These are phyloP conservation scores for Cupressus sempervirens DNA, from an alignment of 75 land plant genomes.

Conservation along the genomic window DNA sequence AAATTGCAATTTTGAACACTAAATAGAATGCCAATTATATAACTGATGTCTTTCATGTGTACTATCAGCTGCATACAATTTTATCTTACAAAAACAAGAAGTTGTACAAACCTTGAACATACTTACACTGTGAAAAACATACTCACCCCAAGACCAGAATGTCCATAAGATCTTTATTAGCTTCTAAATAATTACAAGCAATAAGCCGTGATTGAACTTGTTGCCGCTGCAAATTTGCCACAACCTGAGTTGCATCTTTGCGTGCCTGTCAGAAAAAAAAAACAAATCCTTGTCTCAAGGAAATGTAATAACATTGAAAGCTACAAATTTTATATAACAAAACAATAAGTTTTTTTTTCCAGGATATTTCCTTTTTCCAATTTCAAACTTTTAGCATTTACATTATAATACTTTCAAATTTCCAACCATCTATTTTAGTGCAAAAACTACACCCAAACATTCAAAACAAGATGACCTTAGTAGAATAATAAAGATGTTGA, in stretches of 20 bases:
- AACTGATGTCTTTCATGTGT: neutral
- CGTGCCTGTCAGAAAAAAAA: slow-evolving; percentile 52
- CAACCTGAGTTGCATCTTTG: slow-evolving; percentile 82
- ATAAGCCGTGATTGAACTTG: slow-evolving; percentile 73
- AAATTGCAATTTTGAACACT: neutral
- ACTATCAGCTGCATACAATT: neutral
- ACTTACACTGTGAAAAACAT: neutral
- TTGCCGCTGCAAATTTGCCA: slow-evolving; percentile 91
- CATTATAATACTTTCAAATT: neutral
- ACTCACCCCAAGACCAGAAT: slow-evolving; percentile 60
- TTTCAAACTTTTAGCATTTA: neutral
- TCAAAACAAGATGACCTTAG: slow-evolving; percentile 1
- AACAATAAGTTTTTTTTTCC: neutral
- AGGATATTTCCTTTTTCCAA: neutral
- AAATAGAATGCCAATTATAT: neutral
- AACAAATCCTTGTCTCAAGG: neutral
- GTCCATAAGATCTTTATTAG: slow-evolving; percentile 74
- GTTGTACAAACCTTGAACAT: neutral
- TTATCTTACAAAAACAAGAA: neutral
- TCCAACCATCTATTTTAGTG: neutral
- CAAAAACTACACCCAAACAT: neutral
- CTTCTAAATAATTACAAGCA: slow-evolving; percentile 84
- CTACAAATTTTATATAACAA: neutral
- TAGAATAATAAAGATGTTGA: neutral
- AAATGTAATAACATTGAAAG: neutral